Base-by-base conservation (phyloP, 371 early-diverging fungal species). In the Nematocida sp. region DNA sequence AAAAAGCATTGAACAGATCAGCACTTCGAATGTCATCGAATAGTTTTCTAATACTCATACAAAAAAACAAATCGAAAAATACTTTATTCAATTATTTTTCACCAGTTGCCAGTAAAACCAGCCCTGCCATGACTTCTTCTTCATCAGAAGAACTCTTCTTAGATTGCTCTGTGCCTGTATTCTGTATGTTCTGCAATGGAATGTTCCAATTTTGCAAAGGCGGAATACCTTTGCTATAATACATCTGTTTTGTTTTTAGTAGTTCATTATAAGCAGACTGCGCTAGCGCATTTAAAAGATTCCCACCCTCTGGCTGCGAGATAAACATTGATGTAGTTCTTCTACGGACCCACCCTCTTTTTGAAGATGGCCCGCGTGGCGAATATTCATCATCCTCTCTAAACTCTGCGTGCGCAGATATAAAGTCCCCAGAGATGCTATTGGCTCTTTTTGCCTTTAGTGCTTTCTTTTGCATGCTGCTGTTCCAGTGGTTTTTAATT, bases 401-500 rank as follows among this genome's bases (percentile, higher is more conserved):
- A 47, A 44, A 45, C 66, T 42, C 55, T 9, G 27, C 42, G 42
- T 64, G 64, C 42, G 69, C 66, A 4, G 70, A 52, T 46, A 76
- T 73, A 57, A 83, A 83, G 46, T 78, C 73, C 11, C 83, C 81
- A 54, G 83, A 84, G 66, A 86, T 71, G 46, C 83, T 85, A 25
- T 73, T 78, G 6, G 83, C 82, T 27, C 85, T 64, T 61, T 71
- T 72, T 50, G 56, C 45, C 45, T 78, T 87, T 13, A 67, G 62
- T 15, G 46, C 64, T 60, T 84, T 85, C 70, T 85, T 83, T 46
- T 84, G 82, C 80, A 87, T 86, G 33, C 83, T 82, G 64, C 84
- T 84, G 69, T 88, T 86, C 85, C 86, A 88, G 55, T 84, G 85
- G 72, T 88, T 88, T 70, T 88, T 88, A 42, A 88, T 86, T 52